These are phyloP conservation scores for Aegilops sharonensis DNA, from an alignment of 176 grass and related monocot genomes.

Conservation along the genomic window DNA sequence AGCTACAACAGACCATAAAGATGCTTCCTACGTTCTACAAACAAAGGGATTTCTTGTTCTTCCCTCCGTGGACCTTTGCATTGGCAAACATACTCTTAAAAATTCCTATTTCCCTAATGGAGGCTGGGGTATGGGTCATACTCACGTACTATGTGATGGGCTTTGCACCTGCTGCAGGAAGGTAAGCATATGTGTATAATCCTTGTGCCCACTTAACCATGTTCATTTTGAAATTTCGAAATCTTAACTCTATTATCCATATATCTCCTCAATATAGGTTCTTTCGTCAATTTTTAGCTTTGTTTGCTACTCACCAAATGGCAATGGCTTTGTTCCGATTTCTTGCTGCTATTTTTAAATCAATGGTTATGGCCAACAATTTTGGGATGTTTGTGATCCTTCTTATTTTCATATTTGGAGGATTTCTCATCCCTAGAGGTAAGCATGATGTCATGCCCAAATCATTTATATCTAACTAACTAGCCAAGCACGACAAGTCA, in stretches of 20 bases:
- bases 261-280: slow-evolving; percentile 44
- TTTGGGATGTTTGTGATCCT: slow-evolving; percentile 61
- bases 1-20: slow-evolving; percentile 40
- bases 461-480: neutral
- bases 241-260: neutral
- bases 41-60: slow-evolving; percentile 56
- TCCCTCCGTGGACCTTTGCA: slow-evolving; percentile 48
- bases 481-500: slow-evolving; percentile 8
- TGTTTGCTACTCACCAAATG: slow-evolving; percentile 68
- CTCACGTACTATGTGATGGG: slow-evolving; percentile 61
- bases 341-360: slow-evolving; percentile 56
- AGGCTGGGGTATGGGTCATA: slow-evolving; percentile 33
- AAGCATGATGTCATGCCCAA: slow-evolving; percentile 6
- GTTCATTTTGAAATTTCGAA: neutral
- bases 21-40: neutral
- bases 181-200: slow-evolving; percentile 12
- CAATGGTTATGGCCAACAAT: slow-evolving; percentile 75
- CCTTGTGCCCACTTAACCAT: neutral
- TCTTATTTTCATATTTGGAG: slow-evolving; percentile 74
- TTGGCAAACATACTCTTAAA: slow-evolving; percentile 42
- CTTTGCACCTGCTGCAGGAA: slow-evolving; percentile 49
- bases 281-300: slow-evolving; percentile 69
- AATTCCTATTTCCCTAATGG: slow-evolving; percentile 48
- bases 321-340: slow-evolving; percentile 74
- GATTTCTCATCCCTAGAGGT: slow-evolving; percentile 80